A percentile compares a stretch with the other conserved stretches of the same genome.
Conservation (phyloP, 257 asterid species). For the Nicotiana obtusifolia region DNA sequence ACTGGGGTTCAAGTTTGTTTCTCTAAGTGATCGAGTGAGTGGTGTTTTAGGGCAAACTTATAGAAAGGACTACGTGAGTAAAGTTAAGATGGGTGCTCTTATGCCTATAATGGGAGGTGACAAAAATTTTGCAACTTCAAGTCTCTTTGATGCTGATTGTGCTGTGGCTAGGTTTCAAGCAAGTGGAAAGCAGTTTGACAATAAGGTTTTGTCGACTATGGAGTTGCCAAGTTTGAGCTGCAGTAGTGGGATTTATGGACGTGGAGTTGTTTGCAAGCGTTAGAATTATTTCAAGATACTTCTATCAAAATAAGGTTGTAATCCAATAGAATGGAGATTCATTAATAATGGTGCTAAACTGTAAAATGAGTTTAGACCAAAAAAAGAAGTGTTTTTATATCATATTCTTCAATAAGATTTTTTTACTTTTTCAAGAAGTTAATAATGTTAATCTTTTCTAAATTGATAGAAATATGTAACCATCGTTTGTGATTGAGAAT, state of each 20-base stretch:
- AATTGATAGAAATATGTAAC: too few relatives aligned
- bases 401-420: not conserved
- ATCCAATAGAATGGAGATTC: not conserved
- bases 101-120: conserved; percentile 12
- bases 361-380: not conserved
- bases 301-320: not conserved
- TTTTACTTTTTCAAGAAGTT: too few relatives aligned
- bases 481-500: too few relatives aligned
- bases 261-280: conserved; percentile 2
- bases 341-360: not conserved
- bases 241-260: not conserved
- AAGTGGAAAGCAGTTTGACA: not conserved
- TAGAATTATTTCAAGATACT: not conserved
- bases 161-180: not conserved
- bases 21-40: not conserved
- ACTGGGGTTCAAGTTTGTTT: not conserved
- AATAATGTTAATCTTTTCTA: not conserved
- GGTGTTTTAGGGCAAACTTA: conserved; percentile 8
- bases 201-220: not conserved
- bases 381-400: not conserved
- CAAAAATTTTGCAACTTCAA: not conserved
- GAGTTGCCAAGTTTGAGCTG: not conserved
- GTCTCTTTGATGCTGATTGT: not conserved
- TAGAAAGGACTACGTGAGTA: not conserved
- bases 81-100: not conserved